Base-by-base conservation (phyloP, 345 rosid genomes). In the Conringia planisiliqua region DNA sequence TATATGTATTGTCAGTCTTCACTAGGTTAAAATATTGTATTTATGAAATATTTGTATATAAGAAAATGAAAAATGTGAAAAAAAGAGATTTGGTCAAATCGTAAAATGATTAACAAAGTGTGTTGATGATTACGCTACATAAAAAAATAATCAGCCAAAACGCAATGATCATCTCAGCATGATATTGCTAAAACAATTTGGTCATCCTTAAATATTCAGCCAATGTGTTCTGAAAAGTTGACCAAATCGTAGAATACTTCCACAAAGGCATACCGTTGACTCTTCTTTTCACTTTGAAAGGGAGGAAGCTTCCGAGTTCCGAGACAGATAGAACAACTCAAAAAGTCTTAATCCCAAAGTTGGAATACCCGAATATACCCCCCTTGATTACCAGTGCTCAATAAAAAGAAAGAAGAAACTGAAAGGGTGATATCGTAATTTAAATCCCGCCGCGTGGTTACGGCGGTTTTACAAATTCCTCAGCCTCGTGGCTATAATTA, bases 401-500 rank as follows among this genome's bases (percentile, higher is more conserved):
- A 52, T 24, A 22, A 4, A 56, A 46, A 0, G 40, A 40, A 43
- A 1, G 14, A 10, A 14, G 38, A 70, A 59, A 71, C 47, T 7
- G 57, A 7, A 61, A 72, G 70, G 62, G 44, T 13, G 9, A 6
- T 29, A 2, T 50, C 5, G 68, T 50, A 12, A 6, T 22, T 59
- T 0, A 7, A 35, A 7, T 0, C 6, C 7, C n/a, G n/a, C 76
- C 62, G 54, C 44, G 76, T 72, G 70, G 44, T 32, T 12, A 11
- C 70, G 70, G 62, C 70, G 70, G 76, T 72, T 72, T 29, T 30
- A 56, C 42, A 69, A 5, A 60, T 36, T 7, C 56, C 18, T 32
- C 33, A 7, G 35, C 40, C 22, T 27, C 40, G 17, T 60, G 44
- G 48, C n/a, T n/a, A n/a, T n/a, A 24, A 60, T 48, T 32, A 44